These are phyloP conservation scores for Ceratocystis smalleyi DNA, from an alignment of 2,329 filamentous ascomycete genomes.

Conservation along the genomic window DNA sequence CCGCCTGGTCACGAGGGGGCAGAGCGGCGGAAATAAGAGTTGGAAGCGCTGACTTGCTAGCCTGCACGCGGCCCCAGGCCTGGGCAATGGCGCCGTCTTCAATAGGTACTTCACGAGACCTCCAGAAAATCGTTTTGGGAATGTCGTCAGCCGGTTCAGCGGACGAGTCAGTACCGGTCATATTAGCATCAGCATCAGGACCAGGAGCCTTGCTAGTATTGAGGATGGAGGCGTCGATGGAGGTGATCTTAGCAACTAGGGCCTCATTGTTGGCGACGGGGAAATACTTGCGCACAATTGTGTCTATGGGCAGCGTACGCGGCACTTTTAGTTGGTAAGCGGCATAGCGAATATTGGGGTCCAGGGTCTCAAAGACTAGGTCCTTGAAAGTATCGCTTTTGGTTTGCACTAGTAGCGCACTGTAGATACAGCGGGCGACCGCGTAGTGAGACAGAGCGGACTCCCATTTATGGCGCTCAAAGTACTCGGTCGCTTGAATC, in stretches of 20 bases:
- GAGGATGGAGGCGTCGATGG: constrained; percentile 52
- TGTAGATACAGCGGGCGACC: constrained; percentile 67
- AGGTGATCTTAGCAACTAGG: constrained; percentile 52
- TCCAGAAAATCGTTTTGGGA: constrained; percentile 70
- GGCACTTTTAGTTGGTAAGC: constrained; percentile 84
- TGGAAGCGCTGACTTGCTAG: constrained; percentile 28
- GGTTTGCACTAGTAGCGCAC: constrained; percentile 48
- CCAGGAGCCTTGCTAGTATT: constrained; percentile 28
- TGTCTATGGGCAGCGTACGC: constrained; percentile 64
- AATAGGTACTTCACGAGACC: constrained; percentile 68
- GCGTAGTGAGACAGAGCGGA: constrained; percentile 61
- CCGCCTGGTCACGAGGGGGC: constrained; percentile 53
- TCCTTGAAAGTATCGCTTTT: constrained; percentile 69
- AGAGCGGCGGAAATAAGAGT: constrained; percentile 26
- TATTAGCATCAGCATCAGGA: neutral
- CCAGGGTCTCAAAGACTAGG: constrained; percentile 67
- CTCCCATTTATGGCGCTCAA: constrained; percentile 82
- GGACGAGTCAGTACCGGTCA: constrained; percentile 27
- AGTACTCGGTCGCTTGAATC: constrained; percentile 59
- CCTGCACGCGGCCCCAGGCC: constrained; percentile 52
- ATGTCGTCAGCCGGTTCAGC: constrained; percentile 37
- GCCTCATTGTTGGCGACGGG: constrained; percentile 41
- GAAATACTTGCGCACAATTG: constrained; percentile 67
- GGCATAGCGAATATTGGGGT: constrained; percentile 86
- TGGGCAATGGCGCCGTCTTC: constrained; percentile 87